phyloP scores from a whole-genome alignment of 306 rosid species.

The Crataegus laevigata region DNA sequence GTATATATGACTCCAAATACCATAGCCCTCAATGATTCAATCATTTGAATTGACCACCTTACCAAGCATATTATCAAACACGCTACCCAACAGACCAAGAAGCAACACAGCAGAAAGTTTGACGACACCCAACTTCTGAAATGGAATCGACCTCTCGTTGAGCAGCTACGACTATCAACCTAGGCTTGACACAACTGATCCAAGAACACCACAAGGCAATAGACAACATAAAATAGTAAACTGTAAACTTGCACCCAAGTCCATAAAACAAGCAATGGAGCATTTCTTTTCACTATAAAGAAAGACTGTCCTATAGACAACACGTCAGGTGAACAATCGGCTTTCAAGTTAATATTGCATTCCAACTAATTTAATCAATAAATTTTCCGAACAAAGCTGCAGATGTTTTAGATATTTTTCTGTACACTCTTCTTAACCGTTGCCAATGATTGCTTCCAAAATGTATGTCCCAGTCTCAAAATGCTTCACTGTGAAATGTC shows the following conservation, averaged over 20 bases:
- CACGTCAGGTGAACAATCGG: background rate
- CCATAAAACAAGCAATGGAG: background rate
- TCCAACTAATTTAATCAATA: background rate
- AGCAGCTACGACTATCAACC: background rate
- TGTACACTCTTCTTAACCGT: background rate
- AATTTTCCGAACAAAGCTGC: background rate
- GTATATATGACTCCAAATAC: background rate
- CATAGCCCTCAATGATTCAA: background rate
- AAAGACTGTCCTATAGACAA: slow-evolving; percentile 4
- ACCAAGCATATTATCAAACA: background rate
- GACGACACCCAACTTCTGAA: background rate
- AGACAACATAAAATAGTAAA: background rate
- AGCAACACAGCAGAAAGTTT: background rate
- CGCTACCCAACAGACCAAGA: background rate
- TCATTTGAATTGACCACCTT: background rate
- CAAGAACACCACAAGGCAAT: background rate
- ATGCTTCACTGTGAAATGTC: slow-evolving; percentile 6
- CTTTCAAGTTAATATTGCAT: background rate
- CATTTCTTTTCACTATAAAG: background rate
- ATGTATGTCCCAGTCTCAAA: background rate
- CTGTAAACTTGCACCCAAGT: background rate
- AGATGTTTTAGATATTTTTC: background rate
- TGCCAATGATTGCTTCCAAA: background rate
- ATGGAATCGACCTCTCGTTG: background rate
- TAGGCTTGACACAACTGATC: background rate